Evolutionary conservation across 2,329 filamentous ascomycete genomes (phyloP), one percentile per base, ranked within the genome.

Genomic region (Calonectria hawksworthii): DNA sequence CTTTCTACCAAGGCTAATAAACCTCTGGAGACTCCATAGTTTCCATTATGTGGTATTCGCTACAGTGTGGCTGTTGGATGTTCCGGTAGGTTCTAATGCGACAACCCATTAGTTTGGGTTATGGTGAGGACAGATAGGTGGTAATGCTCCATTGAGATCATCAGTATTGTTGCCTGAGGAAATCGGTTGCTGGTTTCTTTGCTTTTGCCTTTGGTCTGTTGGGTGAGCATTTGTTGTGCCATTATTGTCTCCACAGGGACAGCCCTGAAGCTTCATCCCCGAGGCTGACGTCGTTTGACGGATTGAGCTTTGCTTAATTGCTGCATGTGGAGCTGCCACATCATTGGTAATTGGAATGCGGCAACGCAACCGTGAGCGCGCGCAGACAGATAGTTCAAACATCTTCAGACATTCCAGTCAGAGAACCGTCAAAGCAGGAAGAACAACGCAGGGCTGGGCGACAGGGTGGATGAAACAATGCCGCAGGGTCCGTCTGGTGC

Each of bases 401-500:
- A 59, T 26, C 21, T 8, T 23, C 50, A 68, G 66, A 18, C 51
- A 59, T 44, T 54, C 32, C 36, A 23, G 50, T 56, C 36, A 59
- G 51, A 54, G 54, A 52, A 61, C 51, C 23, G n/a, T 28, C 18
- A 32, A 66, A 63, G 59, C 30, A 65, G 28, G 18, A 21, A 18
- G 50, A 41, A 68, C 68, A 66, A 63, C 75, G 68, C 65, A 11
- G 16, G 36, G 1, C 28, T 67, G 50, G 51, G 68, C 63, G 76
- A 73, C 68, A 68, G 26, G 50, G 64, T 68, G 16, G 69, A 68
- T 78, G 75, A 78, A 78, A 78, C 77, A 77, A 30, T 51, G 23
- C 69, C 41, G 34, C 70, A 68, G 44, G 70, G 67, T 70, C 78
- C 75, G 78, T 78, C 78, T 76, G 80, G 61, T 74, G 71, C 75